Percentiles rank a stretch among this genome's conserved stretches.
phyloP scores from a whole-genome alignment of 2,329 filamentous ascomycete genomes.

The Simplicillium aogashimaense region DNA sequence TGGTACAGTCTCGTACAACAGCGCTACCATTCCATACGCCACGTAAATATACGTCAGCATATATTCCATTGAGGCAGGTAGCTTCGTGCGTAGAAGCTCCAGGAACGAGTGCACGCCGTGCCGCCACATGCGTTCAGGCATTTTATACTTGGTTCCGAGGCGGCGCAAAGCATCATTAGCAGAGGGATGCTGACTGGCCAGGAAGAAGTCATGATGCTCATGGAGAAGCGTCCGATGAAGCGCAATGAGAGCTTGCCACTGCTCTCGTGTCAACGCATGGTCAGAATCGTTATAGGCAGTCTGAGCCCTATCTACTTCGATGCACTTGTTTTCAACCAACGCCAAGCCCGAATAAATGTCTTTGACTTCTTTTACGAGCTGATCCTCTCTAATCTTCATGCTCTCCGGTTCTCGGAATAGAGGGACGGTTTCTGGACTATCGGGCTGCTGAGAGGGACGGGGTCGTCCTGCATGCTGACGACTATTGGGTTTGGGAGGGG shows the following conservation, averaged over 20 bases:
- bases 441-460: background rate
- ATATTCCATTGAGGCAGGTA: conserved; percentile 72
- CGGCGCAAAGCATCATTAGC: conserved; percentile 57
- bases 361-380: conserved; percentile 73
- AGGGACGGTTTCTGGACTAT: background rate
- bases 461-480: conserved; percentile 1
- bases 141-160: conserved; percentile 72
- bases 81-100: conserved; percentile 61
- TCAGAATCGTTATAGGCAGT: conserved; percentile 32
- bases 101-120: conserved; percentile 84
- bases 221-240: conserved; percentile 72
- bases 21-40: conserved; percentile 81
- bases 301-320: conserved; percentile 65
- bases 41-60: conserved; percentile 89
- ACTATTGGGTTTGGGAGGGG: background rate
- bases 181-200: conserved; percentile 78
- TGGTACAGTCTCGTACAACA: conserved; percentile 77
- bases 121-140: conserved; percentile 91
- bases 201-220: conserved; percentile 78
- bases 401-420: conserved; percentile 45
- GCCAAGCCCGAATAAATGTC: conserved; percentile 75
- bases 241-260: conserved; percentile 72
- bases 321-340: conserved; percentile 81
- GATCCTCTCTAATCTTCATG: conserved; percentile 62
- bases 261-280: conserved; percentile 47